Conservation (phyloP, 2,329 filamentous ascomycete species). For the Aspergillus sp. region DNA sequence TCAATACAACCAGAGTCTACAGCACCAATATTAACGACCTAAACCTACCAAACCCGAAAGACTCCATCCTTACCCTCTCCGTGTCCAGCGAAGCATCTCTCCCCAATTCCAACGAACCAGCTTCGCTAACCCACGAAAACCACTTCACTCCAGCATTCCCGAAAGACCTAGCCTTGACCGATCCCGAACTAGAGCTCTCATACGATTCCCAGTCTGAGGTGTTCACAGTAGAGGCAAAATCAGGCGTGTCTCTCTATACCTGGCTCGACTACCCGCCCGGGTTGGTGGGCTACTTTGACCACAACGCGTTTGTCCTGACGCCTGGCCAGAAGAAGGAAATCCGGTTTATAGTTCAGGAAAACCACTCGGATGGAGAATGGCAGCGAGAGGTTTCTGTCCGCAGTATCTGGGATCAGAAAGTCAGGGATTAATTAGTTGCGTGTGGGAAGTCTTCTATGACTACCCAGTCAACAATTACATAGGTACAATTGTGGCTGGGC, state of each 20-base stretch:
- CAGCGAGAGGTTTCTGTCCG: slow-evolving; percentile 48
- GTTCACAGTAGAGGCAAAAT: slow-evolving; percentile 51
- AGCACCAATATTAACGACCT: slow-evolving; percentile 39
- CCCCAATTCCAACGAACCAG: slow-evolving; percentile 43
- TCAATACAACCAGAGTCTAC: slow-evolving; percentile 54
- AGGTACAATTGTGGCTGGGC: no score
- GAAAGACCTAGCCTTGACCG: slow-evolving; percentile 46
- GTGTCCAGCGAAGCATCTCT: slow-evolving; percentile 47
- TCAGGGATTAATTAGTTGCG: neutral
- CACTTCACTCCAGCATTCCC: slow-evolving; percentile 52
- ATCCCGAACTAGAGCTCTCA: slow-evolving; percentile 48
- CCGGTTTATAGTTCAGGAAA: slow-evolving; percentile 48
- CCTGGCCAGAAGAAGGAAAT: slow-evolving; percentile 48
- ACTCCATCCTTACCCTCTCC: slow-evolving; percentile 48
- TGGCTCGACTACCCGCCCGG: slow-evolving; percentile 56
- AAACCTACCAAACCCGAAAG: slow-evolving; percentile 30
- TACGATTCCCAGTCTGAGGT: slow-evolving; percentile 30
- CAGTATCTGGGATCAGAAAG: slow-evolving; percentile 54
- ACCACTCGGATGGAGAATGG: slow-evolving; percentile 47
- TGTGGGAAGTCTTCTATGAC: no score
- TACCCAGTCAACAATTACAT: no score
- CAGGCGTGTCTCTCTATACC: slow-evolving; percentile 54
- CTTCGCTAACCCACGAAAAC: slow-evolving; percentile 51
- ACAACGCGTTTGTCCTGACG: slow-evolving; percentile 54
- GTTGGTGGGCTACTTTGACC: slow-evolving; percentile 52